These are phyloP conservation scores for Magnusiomyces magnusii DNA, from an alignment of 1,139 yeast species.

Conservation along the genomic window DNA sequence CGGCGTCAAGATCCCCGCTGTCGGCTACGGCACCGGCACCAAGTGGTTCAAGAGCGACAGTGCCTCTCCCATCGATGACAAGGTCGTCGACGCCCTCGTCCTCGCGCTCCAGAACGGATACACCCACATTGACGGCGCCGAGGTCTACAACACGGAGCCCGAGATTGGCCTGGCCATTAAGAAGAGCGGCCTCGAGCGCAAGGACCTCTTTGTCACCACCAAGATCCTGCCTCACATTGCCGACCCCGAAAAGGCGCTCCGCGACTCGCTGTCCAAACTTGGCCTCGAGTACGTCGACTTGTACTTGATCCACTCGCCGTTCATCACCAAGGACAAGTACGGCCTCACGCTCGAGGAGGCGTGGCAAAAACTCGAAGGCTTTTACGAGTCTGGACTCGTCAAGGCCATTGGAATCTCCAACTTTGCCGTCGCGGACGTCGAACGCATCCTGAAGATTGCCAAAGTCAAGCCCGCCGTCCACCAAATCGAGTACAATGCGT, in stretches of 20 bases:
- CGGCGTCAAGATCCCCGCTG: slow-evolving; percentile 36
- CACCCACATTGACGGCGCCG: slow-evolving; percentile 62
- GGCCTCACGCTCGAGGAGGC: slow-evolving; percentile 47
- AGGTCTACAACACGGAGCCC: slow-evolving; percentile 51
- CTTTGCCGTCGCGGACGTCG: slow-evolving; percentile 45
- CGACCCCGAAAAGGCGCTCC: slow-evolving; percentile 46
- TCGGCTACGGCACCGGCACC: slow-evolving; percentile 58
- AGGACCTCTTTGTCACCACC: slow-evolving; percentile 44
- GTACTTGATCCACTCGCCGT: slow-evolving; percentile 62
- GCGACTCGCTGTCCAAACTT: slow-evolving; percentile 43
- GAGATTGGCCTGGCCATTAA: slow-evolving; percentile 51
- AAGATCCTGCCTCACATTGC: slow-evolving; percentile 35
- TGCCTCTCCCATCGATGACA: slow-evolving; percentile 29
- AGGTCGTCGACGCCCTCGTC: slow-evolving; percentile 40
- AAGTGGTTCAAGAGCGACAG: slow-evolving; percentile 42
- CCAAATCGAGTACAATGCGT: slow-evolving; percentile 65
- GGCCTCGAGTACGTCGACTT: slow-evolving; percentile 61
- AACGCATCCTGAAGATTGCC: slow-evolving; percentile 39
- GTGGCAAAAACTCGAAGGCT: slow-evolving; percentile 46
- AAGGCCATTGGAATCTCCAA: slow-evolving; percentile 58
- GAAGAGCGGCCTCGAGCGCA: slow-evolving; percentile 39
- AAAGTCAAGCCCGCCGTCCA: slow-evolving; percentile 52
- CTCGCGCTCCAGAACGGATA: slow-evolving; percentile 44
- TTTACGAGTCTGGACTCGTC: slow-evolving; percentile 44
- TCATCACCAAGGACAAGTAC: slow-evolving; percentile 36